These are phyloP conservation scores for Skeletonema potamos DNA, from an alignment of 108 stramenopile genomes.

Conservation along the genomic window DNA sequence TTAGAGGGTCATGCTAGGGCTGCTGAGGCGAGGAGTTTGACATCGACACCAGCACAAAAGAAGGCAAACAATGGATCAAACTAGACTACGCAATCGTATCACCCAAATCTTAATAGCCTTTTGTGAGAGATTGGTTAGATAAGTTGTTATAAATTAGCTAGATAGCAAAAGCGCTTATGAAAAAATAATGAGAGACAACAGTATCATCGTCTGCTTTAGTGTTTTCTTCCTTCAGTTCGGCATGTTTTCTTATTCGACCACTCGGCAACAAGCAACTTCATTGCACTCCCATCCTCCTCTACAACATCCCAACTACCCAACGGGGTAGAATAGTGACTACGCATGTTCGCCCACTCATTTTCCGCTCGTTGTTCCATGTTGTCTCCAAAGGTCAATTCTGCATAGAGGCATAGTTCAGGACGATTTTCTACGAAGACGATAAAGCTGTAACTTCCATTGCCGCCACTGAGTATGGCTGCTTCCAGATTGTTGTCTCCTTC, in stretches of 20 bases:
- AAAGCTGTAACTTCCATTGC: not conserved
- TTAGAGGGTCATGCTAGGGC: slow-evolving; percentile 97
- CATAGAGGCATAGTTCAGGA: not conserved
- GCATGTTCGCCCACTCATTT: not conserved
- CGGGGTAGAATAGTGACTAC: not conserved
- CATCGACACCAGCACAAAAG: slow-evolving; percentile 28
- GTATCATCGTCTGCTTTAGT: not conserved
- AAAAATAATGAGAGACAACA: not conserved
- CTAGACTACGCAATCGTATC: too few relatives aligned
- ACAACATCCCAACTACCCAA: not conserved
- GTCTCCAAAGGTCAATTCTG: not conserved
- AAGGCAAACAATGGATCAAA: not conserved
- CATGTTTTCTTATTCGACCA: not conserved
- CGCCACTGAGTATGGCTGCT: not conserved
- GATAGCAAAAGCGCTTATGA: not conserved
- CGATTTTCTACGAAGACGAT: not conserved
- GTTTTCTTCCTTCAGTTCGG: not conserved
- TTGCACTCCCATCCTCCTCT: not conserved
- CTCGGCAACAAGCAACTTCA: not conserved
- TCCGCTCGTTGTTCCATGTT: not conserved
- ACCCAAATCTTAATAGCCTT: not conserved
- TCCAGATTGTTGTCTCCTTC: not conserved
- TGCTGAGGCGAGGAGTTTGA: slow-evolving; percentile 84
- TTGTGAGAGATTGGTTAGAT: too few relatives aligned
- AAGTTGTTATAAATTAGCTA: not conserved